A percentile compares a stretch with the other conserved stretches of the same genome.
Conservation (phyloP, 2,329 filamentous ascomycete genomes). For the Paramyrothecium sp. region DNA sequence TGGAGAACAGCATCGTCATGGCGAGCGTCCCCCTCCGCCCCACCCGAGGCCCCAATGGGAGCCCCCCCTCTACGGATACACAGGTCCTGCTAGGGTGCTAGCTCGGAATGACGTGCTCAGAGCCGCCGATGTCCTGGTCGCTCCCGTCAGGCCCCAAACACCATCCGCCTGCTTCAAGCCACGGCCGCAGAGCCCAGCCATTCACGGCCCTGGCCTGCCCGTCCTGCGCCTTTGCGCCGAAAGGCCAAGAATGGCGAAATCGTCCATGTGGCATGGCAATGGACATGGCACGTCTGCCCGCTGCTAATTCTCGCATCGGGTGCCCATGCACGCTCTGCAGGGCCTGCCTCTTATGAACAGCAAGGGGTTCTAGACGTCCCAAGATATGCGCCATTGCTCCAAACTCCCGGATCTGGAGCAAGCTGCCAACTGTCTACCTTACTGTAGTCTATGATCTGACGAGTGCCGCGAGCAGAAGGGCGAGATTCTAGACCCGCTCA, state of each 20-base stretch:
- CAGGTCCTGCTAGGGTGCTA: not conserved
- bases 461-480: too few species aligned
- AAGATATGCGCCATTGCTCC: not conserved
- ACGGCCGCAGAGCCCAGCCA: too few species aligned
- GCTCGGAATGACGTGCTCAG: not conserved
- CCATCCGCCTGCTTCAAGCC: too few species aligned
- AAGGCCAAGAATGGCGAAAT: not conserved
- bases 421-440: too few species aligned
- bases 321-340: not conserved
- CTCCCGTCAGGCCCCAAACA: not conserved
- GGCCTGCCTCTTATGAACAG: not conserved
- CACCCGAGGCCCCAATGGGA: too few species aligned
- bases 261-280: too few species aligned
- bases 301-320: not conserved
- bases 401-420: too few species aligned
- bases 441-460: too few species aligned
- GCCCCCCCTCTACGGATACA: too few species aligned
- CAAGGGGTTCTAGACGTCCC: not conserved
- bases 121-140: not conserved
- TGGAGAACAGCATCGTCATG: too few species aligned
- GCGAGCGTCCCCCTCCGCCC: too few species aligned
- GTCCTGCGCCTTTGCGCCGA: not conserved
- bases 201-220: not conserved
- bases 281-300: not conserved
- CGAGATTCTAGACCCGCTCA: too few species aligned